Conservation (phyloP, 2,329 filamentous ascomycete genomes). For the Trichoderma simmonsii region DNA sequence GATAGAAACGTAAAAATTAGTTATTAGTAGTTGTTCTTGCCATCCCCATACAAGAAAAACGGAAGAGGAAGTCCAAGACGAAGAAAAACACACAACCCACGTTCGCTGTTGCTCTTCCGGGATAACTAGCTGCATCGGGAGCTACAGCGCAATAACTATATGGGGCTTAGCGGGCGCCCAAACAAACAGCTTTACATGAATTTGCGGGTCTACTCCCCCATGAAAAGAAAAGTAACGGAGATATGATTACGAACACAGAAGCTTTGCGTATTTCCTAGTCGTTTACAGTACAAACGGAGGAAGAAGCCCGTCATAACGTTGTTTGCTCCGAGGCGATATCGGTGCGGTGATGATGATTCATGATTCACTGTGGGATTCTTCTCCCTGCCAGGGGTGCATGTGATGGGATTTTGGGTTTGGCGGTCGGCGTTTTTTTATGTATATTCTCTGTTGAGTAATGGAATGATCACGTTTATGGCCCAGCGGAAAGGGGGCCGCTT, state of each 20-base stretch:
- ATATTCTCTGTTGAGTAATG: not conserved
- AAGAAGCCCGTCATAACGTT: not conserved
- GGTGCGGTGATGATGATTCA: not conserved
- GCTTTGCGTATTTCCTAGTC: not conserved
- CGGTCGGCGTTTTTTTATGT: not conserved
- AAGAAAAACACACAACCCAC: not conserved
- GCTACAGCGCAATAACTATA: not conserved
- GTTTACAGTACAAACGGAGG: not conserved
- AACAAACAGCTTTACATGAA: not conserved
- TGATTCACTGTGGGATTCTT: not conserved
- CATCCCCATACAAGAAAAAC: not conserved
- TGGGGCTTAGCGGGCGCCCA: not conserved
- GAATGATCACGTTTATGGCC: not conserved
- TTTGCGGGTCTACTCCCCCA: not conserved
- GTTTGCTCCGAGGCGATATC: not conserved
- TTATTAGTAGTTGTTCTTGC: too few relatives aligned
- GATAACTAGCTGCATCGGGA: not conserved
- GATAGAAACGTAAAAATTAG: not conserved
- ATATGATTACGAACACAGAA: not conserved
- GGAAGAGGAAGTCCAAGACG: constrained; percentile 1
- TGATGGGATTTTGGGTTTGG: not conserved
- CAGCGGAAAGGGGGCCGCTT: not conserved
- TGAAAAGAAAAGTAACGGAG: too few relatives aligned
- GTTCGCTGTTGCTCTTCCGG: not conserved
- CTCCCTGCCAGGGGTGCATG: not conserved